These are phyloP conservation scores for Thalassiosira livingstoniorum DNA, from an alignment of 352 stramenopile species.

Conservation along the genomic window DNA sequence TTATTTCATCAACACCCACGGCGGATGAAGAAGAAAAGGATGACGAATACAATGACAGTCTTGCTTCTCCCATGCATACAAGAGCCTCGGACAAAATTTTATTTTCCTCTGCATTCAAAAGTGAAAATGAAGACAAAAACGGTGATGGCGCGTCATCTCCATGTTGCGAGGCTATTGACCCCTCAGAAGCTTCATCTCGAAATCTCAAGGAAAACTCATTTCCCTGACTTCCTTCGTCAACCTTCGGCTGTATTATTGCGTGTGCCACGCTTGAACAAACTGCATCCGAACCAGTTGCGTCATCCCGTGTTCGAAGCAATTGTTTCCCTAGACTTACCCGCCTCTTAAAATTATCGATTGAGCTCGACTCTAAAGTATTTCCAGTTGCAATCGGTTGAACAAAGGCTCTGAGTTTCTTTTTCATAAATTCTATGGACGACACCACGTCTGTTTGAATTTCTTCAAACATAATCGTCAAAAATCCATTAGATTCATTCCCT, in stretches of 20 bases:
- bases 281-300: constrained; percentile 43
- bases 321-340: constrained; percentile 38
- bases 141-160: background rate
- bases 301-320: constrained; percentile 46
- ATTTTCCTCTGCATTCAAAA: constrained; percentile 37
- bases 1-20: constrained; percentile 1
- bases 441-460: background rate
- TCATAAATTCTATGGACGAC: constrained; percentile 4
- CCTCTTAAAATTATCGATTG: constrained; percentile 40
- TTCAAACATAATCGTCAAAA: too few species aligned
- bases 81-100: constrained; percentile 45
- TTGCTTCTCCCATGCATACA: constrained; percentile 55
- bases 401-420: background rate
- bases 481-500: constrained; percentile 1
- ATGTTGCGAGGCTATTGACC: background rate
- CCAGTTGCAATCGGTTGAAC: background rate
- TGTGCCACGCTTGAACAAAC: constrained; percentile 38
- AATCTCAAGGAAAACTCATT: too few species aligned
- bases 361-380: background rate
- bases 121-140: constrained; percentile 12
- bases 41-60: constrained; percentile 32
- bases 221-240: background rate
- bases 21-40: background rate
- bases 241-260: constrained; percentile 23
- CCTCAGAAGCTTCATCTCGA: too few species aligned